Conservation (phyloP, 2,329 filamentous ascomycete species). For the Colletotrichum paranaense region DNA sequence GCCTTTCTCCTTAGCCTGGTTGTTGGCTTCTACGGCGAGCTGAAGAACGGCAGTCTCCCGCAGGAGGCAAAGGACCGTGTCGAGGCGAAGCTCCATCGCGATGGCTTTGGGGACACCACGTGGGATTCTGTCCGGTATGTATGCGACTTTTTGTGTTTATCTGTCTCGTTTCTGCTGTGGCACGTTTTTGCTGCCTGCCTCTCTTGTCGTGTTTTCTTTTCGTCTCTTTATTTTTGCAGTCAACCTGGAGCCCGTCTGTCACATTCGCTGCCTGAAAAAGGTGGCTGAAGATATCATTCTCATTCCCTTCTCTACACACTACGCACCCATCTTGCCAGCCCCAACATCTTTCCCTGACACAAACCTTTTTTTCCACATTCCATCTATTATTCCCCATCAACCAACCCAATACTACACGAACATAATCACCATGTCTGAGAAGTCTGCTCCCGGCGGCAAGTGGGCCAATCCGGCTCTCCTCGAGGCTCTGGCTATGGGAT, state of each 20-base stretch:
- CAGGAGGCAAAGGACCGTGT: slow-evolving; percentile 45
- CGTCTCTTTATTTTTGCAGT: background rate
- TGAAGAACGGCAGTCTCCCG: slow-evolving; percentile 41
- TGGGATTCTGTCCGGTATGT: slow-evolving; percentile 60
- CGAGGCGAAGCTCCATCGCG: slow-evolving; percentile 45
- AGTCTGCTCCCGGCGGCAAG: slow-evolving; percentile 12
- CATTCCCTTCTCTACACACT: background rate
- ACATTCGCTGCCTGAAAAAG: background rate
- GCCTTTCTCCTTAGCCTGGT: slow-evolving; percentile 48
- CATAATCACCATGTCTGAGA: slow-evolving; percentile 10
- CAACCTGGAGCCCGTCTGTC: background rate
- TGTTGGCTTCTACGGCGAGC: slow-evolving; percentile 46
- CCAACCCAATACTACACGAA: slow-evolving; percentile 33
- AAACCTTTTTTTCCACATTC: background rate
- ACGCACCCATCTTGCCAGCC: background rate
- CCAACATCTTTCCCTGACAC: background rate
- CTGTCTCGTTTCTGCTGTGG: background rate
- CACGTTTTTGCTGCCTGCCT: background rate
- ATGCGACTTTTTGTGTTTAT: slow-evolving; percentile 8
- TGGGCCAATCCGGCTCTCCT: slow-evolving; percentile 50
- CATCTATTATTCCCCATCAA: slow-evolving; percentile 5
- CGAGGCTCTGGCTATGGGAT: slow-evolving; percentile 46
- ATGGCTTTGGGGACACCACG: slow-evolving; percentile 47
- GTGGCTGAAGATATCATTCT: background rate
- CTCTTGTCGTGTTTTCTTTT: background rate